Conservation (phyloP, 148 eudicot species). For the Fagopyrum homotropicum region DNA sequence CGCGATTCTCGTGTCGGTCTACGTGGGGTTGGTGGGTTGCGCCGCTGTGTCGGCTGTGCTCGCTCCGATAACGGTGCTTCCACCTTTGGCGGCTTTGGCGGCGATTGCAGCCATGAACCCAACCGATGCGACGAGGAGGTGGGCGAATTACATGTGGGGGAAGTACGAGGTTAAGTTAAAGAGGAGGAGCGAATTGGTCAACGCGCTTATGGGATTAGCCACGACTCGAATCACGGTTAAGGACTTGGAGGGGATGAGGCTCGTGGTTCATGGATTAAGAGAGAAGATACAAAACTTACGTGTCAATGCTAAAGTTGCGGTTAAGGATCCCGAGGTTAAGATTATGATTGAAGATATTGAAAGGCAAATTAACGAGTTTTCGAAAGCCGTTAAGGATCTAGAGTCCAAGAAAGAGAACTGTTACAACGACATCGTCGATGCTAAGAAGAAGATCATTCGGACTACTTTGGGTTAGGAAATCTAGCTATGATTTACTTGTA, state of each 20-base stretch:
- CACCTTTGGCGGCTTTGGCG: background rate
- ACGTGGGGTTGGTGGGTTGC: background rate
- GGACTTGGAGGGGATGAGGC: background rate
- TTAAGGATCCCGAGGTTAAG: background rate
- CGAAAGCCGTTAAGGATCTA: background rate
- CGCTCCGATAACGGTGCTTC: background rate
- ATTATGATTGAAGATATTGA: background rate
- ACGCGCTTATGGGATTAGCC: background rate
- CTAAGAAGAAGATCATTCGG: background rate
- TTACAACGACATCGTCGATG: background rate
- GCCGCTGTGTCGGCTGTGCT: background rate
- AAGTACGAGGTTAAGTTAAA: too few relatives aligned
- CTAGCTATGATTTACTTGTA: too few relatives aligned
- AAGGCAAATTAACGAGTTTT: background rate
- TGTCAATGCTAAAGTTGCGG: background rate
- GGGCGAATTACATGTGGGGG: background rate
- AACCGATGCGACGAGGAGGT: background rate
- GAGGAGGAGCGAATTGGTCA: background rate
- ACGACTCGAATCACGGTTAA: background rate
- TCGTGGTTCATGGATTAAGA: background rate
- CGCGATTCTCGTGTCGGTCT: background rate
- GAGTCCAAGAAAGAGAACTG: background rate
- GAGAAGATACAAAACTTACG: background rate
- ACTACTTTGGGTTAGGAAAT: background rate
- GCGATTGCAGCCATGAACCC: background rate